Percentiles rank a stretch among this genome's conserved stretches.
phyloP scores from a whole-genome alignment of 148 eudicot species.

The Heliamphora exappendiculata region DNA sequence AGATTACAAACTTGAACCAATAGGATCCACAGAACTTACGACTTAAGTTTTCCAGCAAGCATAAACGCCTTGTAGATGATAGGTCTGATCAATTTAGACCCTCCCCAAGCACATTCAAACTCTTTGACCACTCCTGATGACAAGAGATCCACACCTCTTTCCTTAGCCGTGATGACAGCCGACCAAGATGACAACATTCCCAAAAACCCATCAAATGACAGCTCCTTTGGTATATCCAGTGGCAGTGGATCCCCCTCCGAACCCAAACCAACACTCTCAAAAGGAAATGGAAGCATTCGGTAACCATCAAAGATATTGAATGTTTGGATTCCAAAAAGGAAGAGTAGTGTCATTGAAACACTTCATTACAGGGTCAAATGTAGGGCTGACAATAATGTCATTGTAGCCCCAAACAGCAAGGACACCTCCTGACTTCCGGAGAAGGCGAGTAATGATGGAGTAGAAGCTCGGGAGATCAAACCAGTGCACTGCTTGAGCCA shows the following conservation, averaged over 20 bases:
- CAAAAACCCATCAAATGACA: constrained; percentile 31
- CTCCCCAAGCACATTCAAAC: constrained; percentile 48
- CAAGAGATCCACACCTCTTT: constrained; percentile 43
- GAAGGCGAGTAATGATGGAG: constrained; percentile 18
- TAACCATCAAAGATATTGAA: constrained; percentile 28
- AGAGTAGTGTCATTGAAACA: constrained; percentile 19
- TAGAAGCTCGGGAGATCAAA: constrained; percentile 43
- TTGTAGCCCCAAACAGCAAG: constrained; percentile 51
- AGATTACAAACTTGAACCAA: too few species aligned
- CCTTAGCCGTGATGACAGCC: constrained; percentile 31
- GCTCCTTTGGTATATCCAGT: constrained; percentile 29
- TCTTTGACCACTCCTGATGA: constrained; percentile 25
- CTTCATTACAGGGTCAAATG: constrained; percentile 23
- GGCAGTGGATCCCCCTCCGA: constrained; percentile 27
- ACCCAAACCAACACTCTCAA: constrained; percentile 39
- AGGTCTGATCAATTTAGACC: constrained; percentile 20
- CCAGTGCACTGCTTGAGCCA: constrained; percentile 49
- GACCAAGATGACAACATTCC: constrained; percentile 40
- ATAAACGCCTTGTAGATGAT: constrained; percentile 39
- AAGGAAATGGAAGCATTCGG: constrained; percentile 39
- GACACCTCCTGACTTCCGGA: constrained; percentile 37
- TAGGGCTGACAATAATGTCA: constrained; percentile 21
- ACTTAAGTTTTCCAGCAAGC: constrained; percentile 29
- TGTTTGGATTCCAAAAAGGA: constrained; percentile 32
- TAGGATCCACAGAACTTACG: not conserved